Evolutionary conservation across 2,329 filamentous ascomycete species (phyloP).

Genomic region (Phaeoacremonium minimum): DNA sequence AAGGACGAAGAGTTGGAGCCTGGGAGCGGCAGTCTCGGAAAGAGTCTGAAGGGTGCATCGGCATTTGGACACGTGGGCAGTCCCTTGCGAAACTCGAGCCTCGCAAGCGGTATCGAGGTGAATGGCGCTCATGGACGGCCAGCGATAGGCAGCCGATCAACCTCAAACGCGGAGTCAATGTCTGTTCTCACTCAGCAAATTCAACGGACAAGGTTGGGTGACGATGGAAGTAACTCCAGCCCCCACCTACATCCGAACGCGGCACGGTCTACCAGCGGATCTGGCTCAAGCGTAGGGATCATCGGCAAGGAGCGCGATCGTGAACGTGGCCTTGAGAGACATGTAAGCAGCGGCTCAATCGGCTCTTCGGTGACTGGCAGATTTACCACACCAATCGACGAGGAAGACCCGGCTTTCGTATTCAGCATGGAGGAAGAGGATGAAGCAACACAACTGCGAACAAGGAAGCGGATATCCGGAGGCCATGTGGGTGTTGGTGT

Average conservation of each 20-base stretch:
- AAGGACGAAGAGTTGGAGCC: constrained; percentile 46
- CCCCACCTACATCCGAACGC: constrained; percentile 48
- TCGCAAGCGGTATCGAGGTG: constrained; percentile 48
- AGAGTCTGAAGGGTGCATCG: constrained; percentile 39
- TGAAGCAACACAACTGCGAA: constrained; percentile 38
- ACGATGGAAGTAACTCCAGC: constrained; percentile 31
- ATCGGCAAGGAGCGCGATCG: constrained; percentile 30
- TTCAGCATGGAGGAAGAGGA: constrained; percentile 64
- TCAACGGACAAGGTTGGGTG: constrained; percentile 54
- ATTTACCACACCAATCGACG: constrained; percentile 62
- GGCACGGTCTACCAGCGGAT: constrained; percentile 34
- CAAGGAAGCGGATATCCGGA: constrained; percentile 44
- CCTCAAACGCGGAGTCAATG: constrained; percentile 43
- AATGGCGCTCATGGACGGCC: constrained; percentile 27
- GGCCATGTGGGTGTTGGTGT: constrained; percentile 27
- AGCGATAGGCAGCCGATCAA: constrained; percentile 35
- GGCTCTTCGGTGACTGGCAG: constrained; percentile 49
- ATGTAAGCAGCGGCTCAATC: constrained; percentile 56
- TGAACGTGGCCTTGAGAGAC: constrained; percentile 45
- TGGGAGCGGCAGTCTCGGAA: constrained; percentile 20
- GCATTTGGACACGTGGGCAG: constrained; percentile 64
- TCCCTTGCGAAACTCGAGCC: constrained; percentile 58
- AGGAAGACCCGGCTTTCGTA: constrained; percentile 60
- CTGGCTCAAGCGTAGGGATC: constrained; percentile 25
- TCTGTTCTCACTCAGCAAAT: constrained; percentile 59